These are phyloP conservation scores for Pholiota microspora DNA, from an alignment of 768 basidiomycete species.

Conservation along the genomic window DNA sequence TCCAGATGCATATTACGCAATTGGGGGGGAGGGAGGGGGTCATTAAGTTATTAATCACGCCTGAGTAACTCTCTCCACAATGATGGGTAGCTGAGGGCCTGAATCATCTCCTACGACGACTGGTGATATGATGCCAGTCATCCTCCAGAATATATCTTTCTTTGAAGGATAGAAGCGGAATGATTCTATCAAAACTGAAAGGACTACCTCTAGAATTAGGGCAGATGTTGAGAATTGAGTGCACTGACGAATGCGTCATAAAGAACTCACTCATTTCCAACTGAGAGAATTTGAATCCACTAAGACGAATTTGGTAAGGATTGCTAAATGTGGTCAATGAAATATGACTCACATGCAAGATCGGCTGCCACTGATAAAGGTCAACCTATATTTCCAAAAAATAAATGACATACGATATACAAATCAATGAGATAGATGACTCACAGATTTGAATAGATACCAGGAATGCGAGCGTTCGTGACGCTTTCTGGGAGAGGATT, in stretches of 20 bases:
- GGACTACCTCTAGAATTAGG: constrained; percentile 4
- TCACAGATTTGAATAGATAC: constrained; percentile 24
- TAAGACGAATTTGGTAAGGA: constrained; percentile 11
- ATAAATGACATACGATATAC: neutral
- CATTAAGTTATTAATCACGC: too few relatives aligned
- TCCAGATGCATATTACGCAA: too few relatives aligned
- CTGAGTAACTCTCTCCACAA: constrained; percentile 4
- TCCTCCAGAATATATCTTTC: constrained; percentile 10
- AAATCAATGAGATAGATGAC: neutral
- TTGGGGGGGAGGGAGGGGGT: too few relatives aligned
- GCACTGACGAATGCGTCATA: neutral
- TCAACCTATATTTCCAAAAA: constrained; percentile 19
- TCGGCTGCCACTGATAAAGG: constrained; percentile 41
- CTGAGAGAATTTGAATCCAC: constrained; percentile 55
- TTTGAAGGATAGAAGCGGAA: constrained; percentile 10
- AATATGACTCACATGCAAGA: constrained; percentile 40
- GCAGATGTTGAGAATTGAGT: neutral
- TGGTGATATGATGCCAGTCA: constrained; percentile 10
- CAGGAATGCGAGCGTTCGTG: constrained; percentile 19
- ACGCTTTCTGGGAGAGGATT: constrained; percentile 18
- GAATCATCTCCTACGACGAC: constrained; percentile 3
- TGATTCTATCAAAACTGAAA: constrained; percentile 5
- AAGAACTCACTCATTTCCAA: constrained; percentile 35
- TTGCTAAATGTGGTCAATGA: neutral
- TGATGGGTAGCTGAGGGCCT: constrained; percentile 1